A percentile compares a stretch with the other conserved stretches of the same genome.
These are phyloP conservation scores for Auriscalpium orientale DNA, from an alignment of 768 basidiomycete species.

Conservation along the genomic window DNA sequence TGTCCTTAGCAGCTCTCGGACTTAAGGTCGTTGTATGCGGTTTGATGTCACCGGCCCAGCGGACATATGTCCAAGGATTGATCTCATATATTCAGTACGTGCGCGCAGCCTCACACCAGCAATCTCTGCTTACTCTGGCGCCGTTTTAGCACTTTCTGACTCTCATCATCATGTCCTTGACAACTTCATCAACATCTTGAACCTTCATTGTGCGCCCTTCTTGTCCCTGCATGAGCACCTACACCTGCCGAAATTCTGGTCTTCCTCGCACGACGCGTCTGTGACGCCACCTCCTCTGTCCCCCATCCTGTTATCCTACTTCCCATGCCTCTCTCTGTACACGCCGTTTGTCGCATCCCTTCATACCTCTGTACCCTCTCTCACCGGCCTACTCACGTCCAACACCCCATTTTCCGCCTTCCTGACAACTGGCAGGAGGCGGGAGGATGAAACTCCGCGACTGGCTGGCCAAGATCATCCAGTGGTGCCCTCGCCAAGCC, in stretches of 20 bases:
- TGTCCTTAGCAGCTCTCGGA: no score
- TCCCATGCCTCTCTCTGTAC: slow-evolving; percentile 84
- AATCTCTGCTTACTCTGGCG: neutral
- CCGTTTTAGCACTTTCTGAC: slow-evolving; percentile 66
- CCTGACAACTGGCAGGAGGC: slow-evolving; percentile 58
- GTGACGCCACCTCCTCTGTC: slow-evolving; percentile 39
- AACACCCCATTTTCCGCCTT: slow-evolving; percentile 55
- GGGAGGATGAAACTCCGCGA: slow-evolving; percentile 71
- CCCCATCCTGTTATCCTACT: slow-evolving; percentile 65
- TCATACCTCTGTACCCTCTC: slow-evolving; percentile 51
- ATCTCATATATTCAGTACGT: slow-evolving; percentile 73
- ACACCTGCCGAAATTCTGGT: slow-evolving; percentile 17
- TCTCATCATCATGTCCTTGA: slow-evolving; percentile 70
- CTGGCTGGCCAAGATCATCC: slow-evolving; percentile 82
- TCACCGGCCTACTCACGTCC: slow-evolving; percentile 48
- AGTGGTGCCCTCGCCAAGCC: slow-evolving; percentile 89
- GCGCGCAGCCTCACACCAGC: no score
- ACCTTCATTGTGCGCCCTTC: slow-evolving; percentile 71
- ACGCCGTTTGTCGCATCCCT: slow-evolving; percentile 80
- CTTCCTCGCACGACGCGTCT: slow-evolving; percentile 10
- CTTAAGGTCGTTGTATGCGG: no score
- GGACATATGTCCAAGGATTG: slow-evolving; percentile 71
- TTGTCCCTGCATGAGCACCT: slow-evolving; percentile 45
- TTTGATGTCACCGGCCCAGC: no score
- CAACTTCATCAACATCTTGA: slow-evolving; percentile 90